phyloP scores from a whole-genome alignment of 1,139 yeast species.

The Kodamaea alishanica region DNA sequence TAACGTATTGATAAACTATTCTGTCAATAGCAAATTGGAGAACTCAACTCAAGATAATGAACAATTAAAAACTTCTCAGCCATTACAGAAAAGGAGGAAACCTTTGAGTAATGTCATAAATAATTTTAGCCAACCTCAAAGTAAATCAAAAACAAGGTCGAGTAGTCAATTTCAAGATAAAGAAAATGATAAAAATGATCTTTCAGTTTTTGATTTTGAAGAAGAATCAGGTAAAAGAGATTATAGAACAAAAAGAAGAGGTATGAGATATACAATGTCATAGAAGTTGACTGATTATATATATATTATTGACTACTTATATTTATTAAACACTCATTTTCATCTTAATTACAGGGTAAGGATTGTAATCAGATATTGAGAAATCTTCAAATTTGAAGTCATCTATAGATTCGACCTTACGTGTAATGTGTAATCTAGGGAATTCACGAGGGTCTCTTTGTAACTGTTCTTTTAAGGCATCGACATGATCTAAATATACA shows the following conservation, averaged over 20 bases:
- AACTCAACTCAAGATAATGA: slow-evolving; percentile 5
- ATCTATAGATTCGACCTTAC: slow-evolving; percentile 70
- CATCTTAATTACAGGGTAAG: slow-evolving; percentile 85
- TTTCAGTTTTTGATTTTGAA: slow-evolving; percentile 31
- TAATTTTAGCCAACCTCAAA: slow-evolving; percentile 6
- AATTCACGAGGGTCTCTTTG: slow-evolving; percentile 70
- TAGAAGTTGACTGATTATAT: neutral
- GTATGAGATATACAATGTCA: slow-evolving; percentile 14
- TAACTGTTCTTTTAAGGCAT: slow-evolving; percentile 79
- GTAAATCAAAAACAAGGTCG: slow-evolving; percentile 1
- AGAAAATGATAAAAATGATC: slow-evolving; percentile 10
- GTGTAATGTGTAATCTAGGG: slow-evolving; percentile 70
- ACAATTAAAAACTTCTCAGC: neutral
- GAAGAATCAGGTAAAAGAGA: slow-evolving; percentile 16
- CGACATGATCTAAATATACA: slow-evolving; percentile 88
- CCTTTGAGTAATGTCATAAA: slow-evolving; percentile 22
- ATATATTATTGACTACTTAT: neutral
- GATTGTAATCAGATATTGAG: slow-evolving; percentile 71
- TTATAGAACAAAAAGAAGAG: slow-evolving; percentile 8
- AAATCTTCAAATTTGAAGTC: slow-evolving; percentile 89
- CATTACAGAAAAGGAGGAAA: slow-evolving; percentile 11
- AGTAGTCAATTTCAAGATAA: slow-evolving; percentile 1
- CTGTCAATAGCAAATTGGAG: slow-evolving; percentile 8
- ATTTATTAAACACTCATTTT: slow-evolving; percentile 55
- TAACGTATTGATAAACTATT: slow-evolving; percentile 48